phyloP scores from a whole-genome alignment of 2,329 filamentous ascomycete species.

The Fusarium newnesense region DNA sequence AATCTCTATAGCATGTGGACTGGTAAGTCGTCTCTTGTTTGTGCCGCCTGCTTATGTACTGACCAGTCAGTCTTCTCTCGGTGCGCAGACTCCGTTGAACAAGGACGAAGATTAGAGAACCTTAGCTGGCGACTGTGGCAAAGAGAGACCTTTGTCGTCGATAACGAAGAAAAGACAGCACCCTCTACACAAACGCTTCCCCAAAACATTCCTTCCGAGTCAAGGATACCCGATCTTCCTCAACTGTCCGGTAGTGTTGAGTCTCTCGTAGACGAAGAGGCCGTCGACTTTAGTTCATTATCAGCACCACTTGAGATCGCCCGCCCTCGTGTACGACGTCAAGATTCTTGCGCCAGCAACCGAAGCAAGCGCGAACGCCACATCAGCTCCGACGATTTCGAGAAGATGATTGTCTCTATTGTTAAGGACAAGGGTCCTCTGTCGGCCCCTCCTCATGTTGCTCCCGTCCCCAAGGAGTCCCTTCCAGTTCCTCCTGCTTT shows the following conservation, averaged over 20 bases:
- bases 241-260: slow-evolving; percentile 82
- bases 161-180: slow-evolving; percentile 71
- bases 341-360: slow-evolving; percentile 76
- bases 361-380: slow-evolving; percentile 85
- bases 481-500: slow-evolving; percentile 46
- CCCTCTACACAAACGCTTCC: slow-evolving; percentile 59
- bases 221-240: slow-evolving; percentile 66
- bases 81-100: slow-evolving; percentile 92
- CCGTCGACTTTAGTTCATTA: slow-evolving; percentile 66
- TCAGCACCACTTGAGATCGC: slow-evolving; percentile 67
- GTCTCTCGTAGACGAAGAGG: slow-evolving; percentile 76
- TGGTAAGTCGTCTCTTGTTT: slow-evolving; percentile 68
- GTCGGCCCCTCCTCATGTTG: slow-evolving; percentile 51
- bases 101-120: slow-evolving; percentile 93
- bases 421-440: slow-evolving; percentile 82
- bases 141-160: slow-evolving; percentile 76
- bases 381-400: slow-evolving; percentile 90
- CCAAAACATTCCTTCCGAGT: slow-evolving; percentile 59
- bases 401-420: slow-evolving; percentile 94
- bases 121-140: slow-evolving; percentile 97
- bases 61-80: slow-evolving; percentile 82
- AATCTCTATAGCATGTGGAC: slow-evolving; percentile 98
- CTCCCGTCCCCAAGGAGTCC: slow-evolving; percentile 55
- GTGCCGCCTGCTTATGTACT: slow-evolving; percentile 39
- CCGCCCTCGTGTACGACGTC: slow-evolving; percentile 74